A percentile compares a stretch with the other conserved stretches of the same genome.
Evolutionary conservation across 2,329 filamentous ascomycete species (phyloP).

Genomic region (Zasmidium angulare): DNA sequence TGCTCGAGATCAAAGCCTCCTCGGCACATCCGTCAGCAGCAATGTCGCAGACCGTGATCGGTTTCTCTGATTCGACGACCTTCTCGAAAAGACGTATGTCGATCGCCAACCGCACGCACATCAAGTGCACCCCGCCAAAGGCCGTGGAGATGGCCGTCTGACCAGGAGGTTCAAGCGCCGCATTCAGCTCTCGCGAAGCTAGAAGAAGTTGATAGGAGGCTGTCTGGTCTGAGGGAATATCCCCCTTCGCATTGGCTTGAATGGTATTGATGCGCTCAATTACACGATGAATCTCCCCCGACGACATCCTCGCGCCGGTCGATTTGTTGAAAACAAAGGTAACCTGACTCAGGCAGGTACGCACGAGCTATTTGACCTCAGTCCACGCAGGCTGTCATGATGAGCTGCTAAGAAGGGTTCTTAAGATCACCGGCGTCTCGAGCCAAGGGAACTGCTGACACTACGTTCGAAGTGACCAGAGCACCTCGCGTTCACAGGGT

Average conservation of each 20-base stretch:
- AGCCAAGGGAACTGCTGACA: no score
- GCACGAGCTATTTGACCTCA: no score
- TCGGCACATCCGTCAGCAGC: background rate
- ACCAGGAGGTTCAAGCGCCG: background rate
- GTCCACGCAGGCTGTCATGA: no score
- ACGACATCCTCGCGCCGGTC: no score
- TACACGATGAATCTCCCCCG: no score
- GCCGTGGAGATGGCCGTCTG: background rate
- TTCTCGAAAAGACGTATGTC: conserved; percentile 10
- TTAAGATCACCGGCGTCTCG: no score
- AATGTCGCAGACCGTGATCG: background rate
- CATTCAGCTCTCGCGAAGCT: background rate
- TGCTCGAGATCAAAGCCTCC: conserved; percentile 5
- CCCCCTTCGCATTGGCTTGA: background rate
- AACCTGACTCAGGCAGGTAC: no score
- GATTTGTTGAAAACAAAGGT: no score
- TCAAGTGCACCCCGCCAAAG: background rate
- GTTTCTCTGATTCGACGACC: background rate
- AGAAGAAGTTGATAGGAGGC: background rate
- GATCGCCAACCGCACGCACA: conserved; percentile 3
- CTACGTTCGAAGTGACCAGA: no score
- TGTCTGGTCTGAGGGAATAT: background rate
- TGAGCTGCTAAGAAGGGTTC: no score
- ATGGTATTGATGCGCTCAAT: no score
- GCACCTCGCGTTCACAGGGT: no score